Evolutionary conservation across 2,329 filamentous ascomycete species (phyloP).

Genomic region (Triangularia setosa): DNA sequence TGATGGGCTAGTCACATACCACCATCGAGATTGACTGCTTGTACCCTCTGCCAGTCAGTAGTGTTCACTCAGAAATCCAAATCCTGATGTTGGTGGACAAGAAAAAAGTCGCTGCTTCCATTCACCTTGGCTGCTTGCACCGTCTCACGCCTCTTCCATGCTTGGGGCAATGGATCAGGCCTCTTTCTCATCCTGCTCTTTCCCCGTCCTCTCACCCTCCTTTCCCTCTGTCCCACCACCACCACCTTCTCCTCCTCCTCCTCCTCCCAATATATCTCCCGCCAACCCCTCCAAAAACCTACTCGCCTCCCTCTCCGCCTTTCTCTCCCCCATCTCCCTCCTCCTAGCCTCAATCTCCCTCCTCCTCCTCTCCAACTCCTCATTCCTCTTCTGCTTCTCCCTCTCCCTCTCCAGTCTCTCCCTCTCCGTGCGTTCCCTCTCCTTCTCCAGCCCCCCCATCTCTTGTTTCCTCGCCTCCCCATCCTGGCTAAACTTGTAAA

Average conservation of each 20-base stretch:
- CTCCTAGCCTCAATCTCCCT: constrained; percentile 56
- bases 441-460: constrained; percentile 69
- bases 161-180: neutral
- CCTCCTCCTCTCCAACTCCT: constrained; percentile 61
- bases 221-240: neutral
- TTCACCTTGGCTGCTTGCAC: too few relatives aligned
- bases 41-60: too few relatives aligned
- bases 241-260: neutral
- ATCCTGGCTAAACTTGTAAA: constrained; percentile 83
- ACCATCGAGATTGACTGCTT: too few relatives aligned
- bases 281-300: constrained; percentile 65
- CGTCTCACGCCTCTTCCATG: too few relatives aligned
- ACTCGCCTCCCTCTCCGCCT: constrained; percentile 66
- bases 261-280: constrained; percentile 20
- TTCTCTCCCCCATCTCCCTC: constrained; percentile 55
- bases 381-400: constrained; percentile 54
- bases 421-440: constrained; percentile 65
- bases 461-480: constrained; percentile 61
- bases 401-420: constrained; percentile 53
- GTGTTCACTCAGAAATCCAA: too few relatives aligned
- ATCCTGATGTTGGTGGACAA: too few relatives aligned
- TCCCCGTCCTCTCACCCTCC: neutral
- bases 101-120: too few relatives aligned
- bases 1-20: too few relatives aligned
- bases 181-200: neutral